These are phyloP conservation scores for Leptodontidium sp. DNA, from an alignment of 2,329 filamentous ascomycete genomes.

Conservation along the genomic window DNA sequence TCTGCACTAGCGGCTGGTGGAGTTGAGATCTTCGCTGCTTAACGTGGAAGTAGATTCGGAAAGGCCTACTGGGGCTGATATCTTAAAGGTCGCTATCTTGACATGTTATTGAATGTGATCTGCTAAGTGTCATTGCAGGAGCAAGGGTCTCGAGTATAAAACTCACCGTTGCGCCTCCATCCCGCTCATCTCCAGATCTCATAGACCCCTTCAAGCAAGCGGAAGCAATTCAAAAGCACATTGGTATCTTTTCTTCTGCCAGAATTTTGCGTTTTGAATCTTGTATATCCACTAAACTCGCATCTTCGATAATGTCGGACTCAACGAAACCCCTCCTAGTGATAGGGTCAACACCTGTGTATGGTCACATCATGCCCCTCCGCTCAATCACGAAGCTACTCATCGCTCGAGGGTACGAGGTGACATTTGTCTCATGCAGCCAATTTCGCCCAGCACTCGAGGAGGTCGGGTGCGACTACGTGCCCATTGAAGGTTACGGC, in stretches of 20 bases:
- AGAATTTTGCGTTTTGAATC: neutral
- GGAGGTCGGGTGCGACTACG: conserved; percentile 50
- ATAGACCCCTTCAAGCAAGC: neutral
- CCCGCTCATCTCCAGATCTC: neutral
- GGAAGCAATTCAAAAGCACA: no score
- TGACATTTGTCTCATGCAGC: conserved; percentile 52
- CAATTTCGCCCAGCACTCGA: conserved; percentile 49
- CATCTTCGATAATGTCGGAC: conserved; percentile 18
- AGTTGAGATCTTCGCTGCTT: neutral
- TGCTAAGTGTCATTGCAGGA: neutral
- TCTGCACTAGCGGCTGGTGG: neutral
- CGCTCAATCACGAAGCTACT: conserved; percentile 35
- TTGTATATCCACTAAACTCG: no score
- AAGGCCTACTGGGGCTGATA: neutral
- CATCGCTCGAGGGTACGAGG: conserved; percentile 51
- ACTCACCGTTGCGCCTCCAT: neutral
- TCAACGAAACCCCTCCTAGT: conserved; percentile 32
- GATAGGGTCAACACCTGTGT: conserved; percentile 30
- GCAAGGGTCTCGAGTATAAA: neutral
- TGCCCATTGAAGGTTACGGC: conserved; percentile 42
- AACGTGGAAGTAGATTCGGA: neutral
- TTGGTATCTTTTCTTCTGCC: no score
- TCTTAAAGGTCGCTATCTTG: neutral
- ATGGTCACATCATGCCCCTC: conserved; percentile 36
- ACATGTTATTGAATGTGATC: neutral